phyloP scores from a whole-genome alignment of 108 stramenopile genomes.

The Bacterosira constricta region DNA sequence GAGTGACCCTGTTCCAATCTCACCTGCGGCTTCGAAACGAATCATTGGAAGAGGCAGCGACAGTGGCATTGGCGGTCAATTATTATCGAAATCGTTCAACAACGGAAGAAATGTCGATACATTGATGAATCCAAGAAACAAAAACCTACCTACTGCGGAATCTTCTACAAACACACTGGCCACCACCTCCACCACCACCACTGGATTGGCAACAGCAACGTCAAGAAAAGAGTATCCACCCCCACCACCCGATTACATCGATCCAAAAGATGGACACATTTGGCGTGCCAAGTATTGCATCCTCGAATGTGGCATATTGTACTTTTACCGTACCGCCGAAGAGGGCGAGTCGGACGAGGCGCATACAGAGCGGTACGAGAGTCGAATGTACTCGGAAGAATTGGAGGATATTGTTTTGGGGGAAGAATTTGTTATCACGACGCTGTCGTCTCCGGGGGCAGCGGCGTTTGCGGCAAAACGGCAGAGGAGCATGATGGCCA shows the following conservation, averaged over 20 bases:
- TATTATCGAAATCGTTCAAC: conserved; percentile 1
- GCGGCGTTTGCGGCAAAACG: not conserved
- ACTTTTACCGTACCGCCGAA: conserved; percentile 73
- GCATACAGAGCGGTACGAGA: conserved; percentile 58
- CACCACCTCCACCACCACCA: not conserved
- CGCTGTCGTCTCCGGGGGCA: not conserved
- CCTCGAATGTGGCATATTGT: conserved; percentile 71
- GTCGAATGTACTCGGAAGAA: conserved; percentile 13
- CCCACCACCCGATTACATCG: conserved; percentile 58
- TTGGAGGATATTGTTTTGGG: conserved; percentile 16
- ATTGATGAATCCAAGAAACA: too few relatives aligned
- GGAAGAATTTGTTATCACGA: conserved; percentile 4
- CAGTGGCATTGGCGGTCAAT: too few relatives aligned
- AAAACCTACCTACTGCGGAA: too few relatives aligned
- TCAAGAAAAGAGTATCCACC: conserved; percentile 23
- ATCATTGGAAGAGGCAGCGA: too few relatives aligned
- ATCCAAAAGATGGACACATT: conserved; percentile 69
- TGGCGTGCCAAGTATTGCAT: conserved; percentile 85
- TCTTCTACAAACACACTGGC: too few relatives aligned
- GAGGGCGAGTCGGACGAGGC: conserved; percentile 73
- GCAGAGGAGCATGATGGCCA: conserved; percentile 4
- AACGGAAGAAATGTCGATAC: too few relatives aligned
- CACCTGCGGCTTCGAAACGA: conserved; percentile 8
- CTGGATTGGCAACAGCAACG: not conserved
- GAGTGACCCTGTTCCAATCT: conserved; percentile 36